phyloP scores from a whole-genome alignment of 768 basidiomycete genomes.

The Suillus brevipes region DNA sequence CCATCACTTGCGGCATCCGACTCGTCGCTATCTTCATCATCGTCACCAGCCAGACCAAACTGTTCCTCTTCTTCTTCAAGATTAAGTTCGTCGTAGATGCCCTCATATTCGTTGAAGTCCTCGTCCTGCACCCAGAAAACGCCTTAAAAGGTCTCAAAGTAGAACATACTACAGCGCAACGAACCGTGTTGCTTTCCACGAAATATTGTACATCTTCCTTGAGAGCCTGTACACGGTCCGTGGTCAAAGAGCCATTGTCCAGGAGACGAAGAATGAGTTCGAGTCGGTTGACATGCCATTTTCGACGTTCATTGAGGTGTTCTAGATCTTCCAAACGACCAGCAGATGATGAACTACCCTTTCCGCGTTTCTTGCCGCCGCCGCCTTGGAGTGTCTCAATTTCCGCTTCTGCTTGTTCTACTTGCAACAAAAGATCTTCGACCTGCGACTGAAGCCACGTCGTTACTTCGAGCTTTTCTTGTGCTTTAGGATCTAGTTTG shows the following conservation, averaged over 20 bases:
- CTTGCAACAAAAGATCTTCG: slow-evolving; percentile 89
- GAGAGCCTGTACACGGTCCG: slow-evolving; percentile 77
- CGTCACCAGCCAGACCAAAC: slow-evolving; percentile 73
- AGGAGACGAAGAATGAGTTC: slow-evolving; percentile 91
- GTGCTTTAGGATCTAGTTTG: slow-evolving; percentile 94
- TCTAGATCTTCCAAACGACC: slow-evolving; percentile 86
- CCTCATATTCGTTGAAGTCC: slow-evolving; percentile 95
- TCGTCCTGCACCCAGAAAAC: slow-evolving; percentile 67
- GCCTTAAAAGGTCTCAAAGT: slow-evolving; percentile 19
- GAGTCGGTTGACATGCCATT: slow-evolving; percentile 92
- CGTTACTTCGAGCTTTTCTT: slow-evolving; percentile 90
- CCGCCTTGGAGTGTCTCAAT: slow-evolving; percentile 77
- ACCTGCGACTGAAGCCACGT: slow-evolving; percentile 87
- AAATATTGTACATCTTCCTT: slow-evolving; percentile 97
- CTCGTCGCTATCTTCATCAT: slow-evolving; percentile 80
- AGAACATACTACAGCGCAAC: slow-evolving; percentile 34
- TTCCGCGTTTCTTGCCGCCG: slow-evolving; percentile 81
- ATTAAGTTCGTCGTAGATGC: slow-evolving; percentile 96
- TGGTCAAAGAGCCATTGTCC: slow-evolving; percentile 86
- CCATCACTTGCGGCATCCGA: slow-evolving; percentile 78
- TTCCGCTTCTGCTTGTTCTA: slow-evolving; percentile 94
- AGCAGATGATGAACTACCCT: slow-evolving; percentile 59
- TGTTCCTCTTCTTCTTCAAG: slow-evolving; percentile 97
- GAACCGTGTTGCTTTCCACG: slow-evolving; percentile 90
- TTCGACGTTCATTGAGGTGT: slow-evolving; percentile 84